A percentile compares a stretch with the other conserved stretches of the same genome.
phyloP scores from a whole-genome alignment of 78 protist genomes.

The Acrasis kona region DNA sequence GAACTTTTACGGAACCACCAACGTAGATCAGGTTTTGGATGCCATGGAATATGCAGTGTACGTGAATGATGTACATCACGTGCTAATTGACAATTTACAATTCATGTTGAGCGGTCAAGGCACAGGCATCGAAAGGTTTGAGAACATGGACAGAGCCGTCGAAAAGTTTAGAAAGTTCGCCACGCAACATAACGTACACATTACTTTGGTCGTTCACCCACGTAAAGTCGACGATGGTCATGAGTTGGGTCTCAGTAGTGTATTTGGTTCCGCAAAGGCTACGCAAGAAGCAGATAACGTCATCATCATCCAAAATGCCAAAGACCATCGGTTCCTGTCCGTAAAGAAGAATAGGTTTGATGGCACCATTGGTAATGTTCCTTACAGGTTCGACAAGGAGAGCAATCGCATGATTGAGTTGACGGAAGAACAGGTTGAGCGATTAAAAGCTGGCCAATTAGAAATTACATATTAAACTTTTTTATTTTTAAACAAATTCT shows the following conservation, averaged over 20 bases:
- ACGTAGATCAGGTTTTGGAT: conserved; percentile 47
- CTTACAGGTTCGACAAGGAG: conserved; percentile 45
- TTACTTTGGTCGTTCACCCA: conserved; percentile 71
- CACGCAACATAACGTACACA: conserved; percentile 58
- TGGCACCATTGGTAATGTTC: conserved; percentile 54
- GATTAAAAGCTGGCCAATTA: not conserved
- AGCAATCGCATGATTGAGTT: conserved; percentile 10
- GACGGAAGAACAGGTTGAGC: not conserved
- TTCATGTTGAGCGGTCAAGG: conserved; percentile 51
- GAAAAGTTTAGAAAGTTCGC: conserved; percentile 60
- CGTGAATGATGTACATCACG: conserved; percentile 63
- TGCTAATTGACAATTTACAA: conserved; percentile 67
- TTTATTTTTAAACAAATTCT: not conserved
- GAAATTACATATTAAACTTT: no score
- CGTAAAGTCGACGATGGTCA: conserved; percentile 49
- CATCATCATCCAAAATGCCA: conserved; percentile 45
- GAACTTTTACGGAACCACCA: conserved; percentile 57
- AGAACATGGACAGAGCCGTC: conserved; percentile 44
- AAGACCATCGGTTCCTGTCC: conserved; percentile 29
- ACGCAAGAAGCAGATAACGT: conserved; percentile 86
- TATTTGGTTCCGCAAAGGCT: conserved; percentile 83
- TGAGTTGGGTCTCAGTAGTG: conserved; percentile 8
- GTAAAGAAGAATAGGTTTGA: conserved; percentile 66
- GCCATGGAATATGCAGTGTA: conserved; percentile 75
- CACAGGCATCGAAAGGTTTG: conserved; percentile 28